Evolutionary conservation across 345 rosid species (phyloP), one percentile per base, ranked within the genome.

Genomic region (Ceriops tagal): DNA sequence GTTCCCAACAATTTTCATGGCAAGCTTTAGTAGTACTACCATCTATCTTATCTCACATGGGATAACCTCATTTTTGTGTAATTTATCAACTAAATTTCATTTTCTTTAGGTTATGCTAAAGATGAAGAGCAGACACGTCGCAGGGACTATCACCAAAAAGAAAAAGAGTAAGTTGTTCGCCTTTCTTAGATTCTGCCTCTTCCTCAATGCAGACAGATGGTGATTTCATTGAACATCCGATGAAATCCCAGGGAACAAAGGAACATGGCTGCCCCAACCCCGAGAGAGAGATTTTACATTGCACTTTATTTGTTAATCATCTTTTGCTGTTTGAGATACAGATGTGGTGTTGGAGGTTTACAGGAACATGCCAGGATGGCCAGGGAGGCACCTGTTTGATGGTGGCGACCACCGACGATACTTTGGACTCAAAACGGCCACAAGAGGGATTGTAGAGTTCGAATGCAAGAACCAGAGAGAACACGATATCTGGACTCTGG

Each of bases 51-150:
- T 43, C 19, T 43, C 49, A 43, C 18, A 18, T 43, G 49, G 49
- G 49, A 15, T 4, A 43, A 15, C 49, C 49, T 43, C 5, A 0
- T 9, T 43, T 13, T 43, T 43, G 3, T 15, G 18, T 43, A 43
- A 43, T 43, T 43, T 11, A 43, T 43, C 18, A 43, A 43, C 5
- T 9, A 39, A 39, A 9, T 39, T 39, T 39, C 46, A 39, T 39
- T 39, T 39, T 39, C 20, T 68, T 68, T 84, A 92, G 91, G 97
- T 89, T 63, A 82, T 83, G 79, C 83, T 91, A 68, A 95, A 88
- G 82, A 95, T 85, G 96, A 89, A 87, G 75, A 95, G 99, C 82
- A 91, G 82, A 70, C 97, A 86, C 66, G 93, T 89, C 0, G 96
- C 87, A 26, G 89, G 86, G 52, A 87, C 96, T 53, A 83, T 91